Evolutionary conservation across 768 basidiomycete genomes (phyloP), one percentile per base, ranked within the genome.

Genomic region (Lactarius sanguifluus): DNA sequence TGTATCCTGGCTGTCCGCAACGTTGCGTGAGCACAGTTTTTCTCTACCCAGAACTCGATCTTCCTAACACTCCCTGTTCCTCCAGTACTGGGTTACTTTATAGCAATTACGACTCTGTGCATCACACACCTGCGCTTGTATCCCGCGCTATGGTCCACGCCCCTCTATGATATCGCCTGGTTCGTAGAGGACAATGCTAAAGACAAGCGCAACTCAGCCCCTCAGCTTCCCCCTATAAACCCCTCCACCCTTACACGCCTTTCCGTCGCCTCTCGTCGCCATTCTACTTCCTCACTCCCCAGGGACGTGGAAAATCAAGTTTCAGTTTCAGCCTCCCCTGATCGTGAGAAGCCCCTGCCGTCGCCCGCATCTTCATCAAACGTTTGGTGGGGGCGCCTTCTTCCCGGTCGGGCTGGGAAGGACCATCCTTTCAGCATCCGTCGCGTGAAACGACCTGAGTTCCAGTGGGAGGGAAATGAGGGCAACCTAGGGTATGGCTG

Each of bases 131-230:
- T 75, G 30, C 70, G 71, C 58, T 69, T 71, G 12, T 73, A 82
- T 67, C 79, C 82, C 10, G 75, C 77, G 54, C 77, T 91, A 62
- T 90, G 88, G 88, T 75, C 59, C 34, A 77, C 77, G 50, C 79
- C 82, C 12, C 74, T 90, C 40, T 82, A 82, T 66, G 73, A 77
- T 16, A 77, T 89, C 23, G 80, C 81, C 18, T 91, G 90, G 90
- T 91, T 88, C 72, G 50, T 73, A 64, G 65, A 61, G 3, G 61
- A 45, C 7, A 43, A 55, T 30, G 55, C 18, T 16, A 34, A n/a
- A 34, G 61, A 28, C 58, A 69, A 34, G n/a, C 47, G 62, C 5
- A 32, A 16, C 58, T 36, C 57, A 10, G 58, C 2, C 57, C 62
- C 71, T 45, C 65, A 69, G 52, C 40, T 71, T 1, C 69, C 52